These are phyloP conservation scores for Candida manassasensis DNA, from an alignment of 805 yeast genomes.

Conservation along the genomic window DNA sequence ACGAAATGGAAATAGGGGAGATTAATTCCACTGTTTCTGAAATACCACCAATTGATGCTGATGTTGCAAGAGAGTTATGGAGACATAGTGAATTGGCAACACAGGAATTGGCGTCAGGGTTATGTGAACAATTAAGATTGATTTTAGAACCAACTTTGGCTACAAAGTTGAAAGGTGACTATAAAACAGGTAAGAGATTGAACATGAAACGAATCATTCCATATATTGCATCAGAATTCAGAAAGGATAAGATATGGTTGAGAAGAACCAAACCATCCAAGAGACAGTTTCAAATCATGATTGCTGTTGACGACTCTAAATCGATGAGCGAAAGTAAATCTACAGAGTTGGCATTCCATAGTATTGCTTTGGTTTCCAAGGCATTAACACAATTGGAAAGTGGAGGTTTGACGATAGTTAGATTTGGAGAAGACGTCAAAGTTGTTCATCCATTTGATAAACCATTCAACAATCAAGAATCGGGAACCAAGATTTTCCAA, in stretches of 20 bases:
- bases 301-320: conserved; percentile 94
- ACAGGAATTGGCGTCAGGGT: conserved; percentile 76
- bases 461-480: conserved; percentile 69
- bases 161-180: conserved; percentile 93
- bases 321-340: conserved; percentile 94
- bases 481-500: conserved; percentile 80
- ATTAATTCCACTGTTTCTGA: conserved; percentile 14
- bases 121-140: conserved; percentile 88
- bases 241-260: conserved; percentile 97
- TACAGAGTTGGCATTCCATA: conserved; percentile 87
- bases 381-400: conserved; percentile 92
- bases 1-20: conserved; percentile 14
- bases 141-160: conserved; percentile 94
- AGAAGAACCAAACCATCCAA: conserved; percentile 96
- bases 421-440: conserved; percentile 79
- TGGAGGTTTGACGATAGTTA: conserved; percentile 85
- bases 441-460: conserved; percentile 87
- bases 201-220: conserved; percentile 98
- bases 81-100: conserved; percentile 77
- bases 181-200: conserved; percentile 92
- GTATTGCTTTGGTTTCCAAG: conserved; percentile 88
- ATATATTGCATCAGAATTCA: conserved; percentile 94
- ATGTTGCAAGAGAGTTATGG: conserved; percentile 79
- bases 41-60: conserved; percentile 47
- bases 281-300: conserved; percentile 95